Conservation (phyloP, 164 flowering plant species). For the Echeveria elegans region DNA sequence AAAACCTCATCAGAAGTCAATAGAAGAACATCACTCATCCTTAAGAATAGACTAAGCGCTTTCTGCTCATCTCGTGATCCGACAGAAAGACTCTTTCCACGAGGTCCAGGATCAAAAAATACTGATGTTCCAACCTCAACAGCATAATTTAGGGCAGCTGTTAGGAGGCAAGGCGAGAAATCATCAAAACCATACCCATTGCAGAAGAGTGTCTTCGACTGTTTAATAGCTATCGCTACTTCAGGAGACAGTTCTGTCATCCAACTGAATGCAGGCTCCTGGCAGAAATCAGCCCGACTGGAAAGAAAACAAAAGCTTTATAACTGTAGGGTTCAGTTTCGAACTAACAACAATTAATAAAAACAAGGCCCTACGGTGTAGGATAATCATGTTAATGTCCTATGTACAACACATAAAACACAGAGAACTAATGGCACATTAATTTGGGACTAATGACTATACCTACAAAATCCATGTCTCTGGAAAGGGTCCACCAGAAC, state of each 20-base stretch:
- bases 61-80: constrained; percentile 72
- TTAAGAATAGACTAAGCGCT: constrained; percentile 56
- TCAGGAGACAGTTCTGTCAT: constrained; percentile 43
- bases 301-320: constrained; percentile 14
- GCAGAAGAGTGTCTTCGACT: constrained; percentile 73
- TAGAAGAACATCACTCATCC: constrained; percentile 86
- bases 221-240: constrained; percentile 56
- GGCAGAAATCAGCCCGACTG: constrained; percentile 85
- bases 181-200: constrained; percentile 97
- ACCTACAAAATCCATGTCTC: constrained; percentile 99
- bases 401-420: not conserved
- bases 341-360: not conserved
- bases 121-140: constrained; percentile 78
- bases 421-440: not conserved
- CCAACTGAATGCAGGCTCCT: constrained; percentile 92
- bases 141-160: constrained; percentile 63
- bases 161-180: constrained; percentile 51
- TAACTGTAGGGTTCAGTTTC: no score
- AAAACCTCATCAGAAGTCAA: constrained; percentile 92
- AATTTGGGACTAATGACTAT: constrained; percentile 6
- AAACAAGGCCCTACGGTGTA: not conserved
- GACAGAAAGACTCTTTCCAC: constrained; percentile 65
- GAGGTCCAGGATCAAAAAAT: constrained; percentile 98
- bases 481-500: constrained; percentile 91
- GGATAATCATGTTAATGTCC: not conserved